Conservation (phyloP, 768 basidiomycete species). For the Lentinula sp. region DNA sequence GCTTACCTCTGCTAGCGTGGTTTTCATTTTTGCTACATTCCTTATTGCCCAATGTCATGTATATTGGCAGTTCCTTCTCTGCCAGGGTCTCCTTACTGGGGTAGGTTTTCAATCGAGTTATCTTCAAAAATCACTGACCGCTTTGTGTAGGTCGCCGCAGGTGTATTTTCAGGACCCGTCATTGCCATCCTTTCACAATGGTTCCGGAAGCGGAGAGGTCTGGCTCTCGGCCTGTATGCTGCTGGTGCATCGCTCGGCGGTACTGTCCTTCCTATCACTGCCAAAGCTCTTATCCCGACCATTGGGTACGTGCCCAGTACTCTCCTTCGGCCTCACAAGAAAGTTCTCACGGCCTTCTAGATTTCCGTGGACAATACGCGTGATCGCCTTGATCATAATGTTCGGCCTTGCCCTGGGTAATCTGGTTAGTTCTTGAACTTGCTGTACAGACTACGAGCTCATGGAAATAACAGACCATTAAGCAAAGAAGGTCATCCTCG, state of each 20-base stretch:
- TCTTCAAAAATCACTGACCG: not conserved
- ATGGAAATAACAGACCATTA: conserved; percentile 9
- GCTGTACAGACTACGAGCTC: not conserved
- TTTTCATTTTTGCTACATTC: conserved; percentile 39
- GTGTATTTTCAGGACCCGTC: conserved; percentile 36
- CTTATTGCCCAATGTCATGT: conserved; percentile 44
- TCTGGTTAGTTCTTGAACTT: conserved; percentile 20
- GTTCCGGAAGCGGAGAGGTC: conserved; percentile 36
- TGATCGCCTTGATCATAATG: conserved; percentile 39
- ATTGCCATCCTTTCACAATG: conserved; percentile 39
- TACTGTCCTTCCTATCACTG: conserved; percentile 38
- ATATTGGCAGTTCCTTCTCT: conserved; percentile 57
- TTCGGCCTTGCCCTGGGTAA: conserved; percentile 33
- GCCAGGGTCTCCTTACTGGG: conserved; percentile 47
- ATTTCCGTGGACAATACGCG: conserved; percentile 50
- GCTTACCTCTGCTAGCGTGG: conserved; percentile 27
- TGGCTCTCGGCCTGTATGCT: conserved; percentile 41
- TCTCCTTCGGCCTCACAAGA: not conserved
- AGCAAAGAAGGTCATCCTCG: conserved; percentile 33
- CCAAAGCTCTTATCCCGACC: conserved; percentile 30
- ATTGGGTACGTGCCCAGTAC: conserved; percentile 27
- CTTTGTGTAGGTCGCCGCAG: conserved; percentile 16
- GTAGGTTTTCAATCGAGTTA: conserved; percentile 19
- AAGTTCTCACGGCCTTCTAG: conserved; percentile 16
- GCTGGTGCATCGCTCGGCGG: conserved; percentile 42